Evolutionary conservation across 2,329 filamentous ascomycete genomes (phyloP).

Genomic region (Septoria petroselini): DNA sequence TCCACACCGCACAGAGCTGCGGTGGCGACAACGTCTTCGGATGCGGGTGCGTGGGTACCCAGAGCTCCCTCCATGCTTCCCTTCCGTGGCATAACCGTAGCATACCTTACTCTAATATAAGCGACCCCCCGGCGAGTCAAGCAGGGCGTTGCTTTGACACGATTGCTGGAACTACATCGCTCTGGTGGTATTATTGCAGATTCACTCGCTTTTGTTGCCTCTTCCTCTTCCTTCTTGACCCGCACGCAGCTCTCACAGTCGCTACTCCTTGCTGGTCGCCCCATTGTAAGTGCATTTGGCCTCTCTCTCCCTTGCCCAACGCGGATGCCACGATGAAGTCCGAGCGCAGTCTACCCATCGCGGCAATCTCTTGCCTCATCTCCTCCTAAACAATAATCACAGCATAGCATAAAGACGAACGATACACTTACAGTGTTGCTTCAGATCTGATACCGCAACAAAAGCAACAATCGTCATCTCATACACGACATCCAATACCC

Average conservation of each 20-base stretch:
- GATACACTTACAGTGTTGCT: slow-evolving; percentile 7
- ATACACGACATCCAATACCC: not conserved
- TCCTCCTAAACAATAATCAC: not conserved
- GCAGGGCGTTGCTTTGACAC: slow-evolving; percentile 5
- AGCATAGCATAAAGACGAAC: slow-evolving; percentile 12
- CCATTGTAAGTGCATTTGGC: not conserved
- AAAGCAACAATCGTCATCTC: not conserved
- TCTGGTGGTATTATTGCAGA: not conserved
- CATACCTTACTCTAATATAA: slow-evolving; percentile 9
- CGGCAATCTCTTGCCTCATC: not conserved
- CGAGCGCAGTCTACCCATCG: not conserved
- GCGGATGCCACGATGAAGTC: not conserved
- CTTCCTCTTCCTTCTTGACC: not conserved
- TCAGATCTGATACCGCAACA: not conserved
- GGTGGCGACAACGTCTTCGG: slow-evolving; percentile 12
- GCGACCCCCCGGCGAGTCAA: slow-evolving; percentile 13
- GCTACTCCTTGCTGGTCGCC: slow-evolving; percentile 14
- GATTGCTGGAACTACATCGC: not conserved
- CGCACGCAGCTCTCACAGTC: slow-evolving; percentile 1
- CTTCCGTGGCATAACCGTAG: slow-evolving; percentile 12
- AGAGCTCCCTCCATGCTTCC: slow-evolving; percentile 16
- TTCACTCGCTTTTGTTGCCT: slow-evolving; percentile 3
- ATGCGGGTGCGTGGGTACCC: slow-evolving; percentile 11
- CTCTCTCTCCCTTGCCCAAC: not conserved
- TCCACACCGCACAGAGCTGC: slow-evolving; percentile 5